A percentile compares a stretch with the other conserved stretches of the same genome.
Evolutionary conservation across 2,329 filamentous ascomycete genomes (phyloP).

Genomic region (Pseudocercospora fijiensis): DNA sequence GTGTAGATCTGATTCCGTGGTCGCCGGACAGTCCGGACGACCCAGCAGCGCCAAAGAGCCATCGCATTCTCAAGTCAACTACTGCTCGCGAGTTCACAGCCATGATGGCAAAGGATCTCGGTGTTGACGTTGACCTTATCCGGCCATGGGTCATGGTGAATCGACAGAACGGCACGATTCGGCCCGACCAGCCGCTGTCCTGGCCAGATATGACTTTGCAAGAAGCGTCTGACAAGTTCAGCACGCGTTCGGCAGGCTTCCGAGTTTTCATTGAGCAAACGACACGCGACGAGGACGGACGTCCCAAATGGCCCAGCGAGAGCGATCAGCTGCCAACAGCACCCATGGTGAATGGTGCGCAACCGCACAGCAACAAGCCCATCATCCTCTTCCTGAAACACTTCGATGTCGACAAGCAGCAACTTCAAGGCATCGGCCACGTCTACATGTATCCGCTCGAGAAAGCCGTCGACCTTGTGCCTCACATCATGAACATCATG

Average conservation of each 20-base stretch:
- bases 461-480: slow-evolving; percentile 80
- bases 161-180: slow-evolving; percentile 92
- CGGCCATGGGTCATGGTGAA: slow-evolving; percentile 98
- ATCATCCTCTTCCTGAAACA: slow-evolving; percentile 91
- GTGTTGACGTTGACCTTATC: slow-evolving; percentile 66
- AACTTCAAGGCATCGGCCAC: slow-evolving; percentile 72
- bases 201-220: slow-evolving; percentile 67
- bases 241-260: slow-evolving; percentile 66
- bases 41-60: slow-evolving; percentile 67
- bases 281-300: slow-evolving; percentile 67
- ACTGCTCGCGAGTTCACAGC: slow-evolving; percentile 73
- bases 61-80: slow-evolving; percentile 72
- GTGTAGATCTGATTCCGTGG: slow-evolving; percentile 71
- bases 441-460: slow-evolving; percentile 85
- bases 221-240: slow-evolving; percentile 68
- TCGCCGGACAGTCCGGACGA: slow-evolving; percentile 60
- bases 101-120: slow-evolving; percentile 68
- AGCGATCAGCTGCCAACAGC: slow-evolving; percentile 51
- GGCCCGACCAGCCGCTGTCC: slow-evolving; percentile 82
- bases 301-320: slow-evolving; percentile 68
- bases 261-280: slow-evolving; percentile 84
- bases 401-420: slow-evolving; percentile 77
- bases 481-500: slow-evolving; percentile 78
- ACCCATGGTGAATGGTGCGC: slow-evolving; percentile 44
- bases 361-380: slow-evolving; percentile 46